A percentile compares a stretch with the other conserved stretches of the same genome.
phyloP scores from a whole-genome alignment of 805 yeast species.

The Candida tibetensis region DNA sequence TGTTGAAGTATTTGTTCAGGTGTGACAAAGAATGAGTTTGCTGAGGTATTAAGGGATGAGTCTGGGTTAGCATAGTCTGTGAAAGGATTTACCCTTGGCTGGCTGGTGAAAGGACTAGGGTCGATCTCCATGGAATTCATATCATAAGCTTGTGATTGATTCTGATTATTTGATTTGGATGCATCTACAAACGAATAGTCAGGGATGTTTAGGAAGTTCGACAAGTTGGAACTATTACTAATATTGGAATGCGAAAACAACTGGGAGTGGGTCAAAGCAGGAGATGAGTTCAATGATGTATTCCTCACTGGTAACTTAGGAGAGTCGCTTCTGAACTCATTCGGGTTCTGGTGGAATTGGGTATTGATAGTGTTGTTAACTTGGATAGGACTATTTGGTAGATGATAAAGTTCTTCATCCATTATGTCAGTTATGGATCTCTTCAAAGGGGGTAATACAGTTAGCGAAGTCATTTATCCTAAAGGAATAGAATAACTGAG shows the following conservation, averaged over 20 bases:
- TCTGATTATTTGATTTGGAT: constrained; percentile 17
- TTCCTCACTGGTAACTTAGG: constrained; percentile 9
- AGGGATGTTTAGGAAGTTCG: constrained; percentile 31
- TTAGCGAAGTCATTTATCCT: constrained; percentile 44
- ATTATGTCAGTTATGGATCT: constrained; percentile 55
- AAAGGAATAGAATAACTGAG: too few relatives aligned
- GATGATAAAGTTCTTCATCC: constrained; percentile 57
- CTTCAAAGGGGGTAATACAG: constrained; percentile 49
- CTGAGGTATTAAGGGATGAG: constrained; percentile 14
- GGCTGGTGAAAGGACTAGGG: constrained; percentile 1
- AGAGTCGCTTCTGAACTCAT: constrained; percentile 7
- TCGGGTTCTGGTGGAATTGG: constrained; percentile 5
- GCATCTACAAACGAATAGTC: constrained; percentile 27
- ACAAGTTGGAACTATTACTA: constrained; percentile 19
- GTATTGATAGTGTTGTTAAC: constrained; percentile 3
- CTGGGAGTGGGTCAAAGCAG: constrained; percentile 10
- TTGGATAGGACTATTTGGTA: constrained; percentile 24
- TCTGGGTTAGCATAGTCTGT: constrained; percentile 42
- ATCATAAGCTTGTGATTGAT: constrained; percentile 3
- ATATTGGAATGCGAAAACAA: constrained; percentile 13
- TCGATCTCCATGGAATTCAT: constrained; percentile 12
- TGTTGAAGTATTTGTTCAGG: constrained; percentile 11
- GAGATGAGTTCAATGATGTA: constrained; percentile 8
- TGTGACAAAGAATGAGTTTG: constrained; percentile 6
- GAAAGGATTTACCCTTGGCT: constrained; percentile 26